A percentile compares a stretch with the other conserved stretches of the same genome.
Evolutionary conservation across 1,139 yeast species (phyloP).

Genomic region (Pichia cactophila): DNA sequence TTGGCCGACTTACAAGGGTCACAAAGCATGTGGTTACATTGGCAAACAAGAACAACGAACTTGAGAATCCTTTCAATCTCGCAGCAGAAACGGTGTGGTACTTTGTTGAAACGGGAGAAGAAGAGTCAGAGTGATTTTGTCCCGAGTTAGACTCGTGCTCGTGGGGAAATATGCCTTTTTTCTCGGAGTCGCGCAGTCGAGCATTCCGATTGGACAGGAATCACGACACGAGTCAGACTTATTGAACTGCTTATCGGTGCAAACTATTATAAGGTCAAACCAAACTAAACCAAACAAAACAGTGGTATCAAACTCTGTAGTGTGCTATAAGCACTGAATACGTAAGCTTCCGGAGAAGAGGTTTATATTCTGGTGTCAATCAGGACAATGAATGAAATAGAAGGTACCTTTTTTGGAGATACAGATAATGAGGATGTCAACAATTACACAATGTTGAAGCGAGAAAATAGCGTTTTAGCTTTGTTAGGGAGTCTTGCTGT

Average conservation of each 20-base stretch:
- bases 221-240: not conserved
- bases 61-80: slow-evolving; percentile 42
- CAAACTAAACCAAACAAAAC: no score
- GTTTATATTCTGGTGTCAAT: no score
- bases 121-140: slow-evolving; percentile 16
- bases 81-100: slow-evolving; percentile 45
- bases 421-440: not conserved
- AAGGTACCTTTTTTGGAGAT: not conserved
- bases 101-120: slow-evolving; percentile 39
- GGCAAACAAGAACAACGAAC: slow-evolving; percentile 28
- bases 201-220: not conserved
- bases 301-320: no score
- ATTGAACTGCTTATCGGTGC: no score
- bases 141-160: not conserved
- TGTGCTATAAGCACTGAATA: not conserved
- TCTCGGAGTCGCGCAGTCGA: not conserved
- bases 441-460: not conserved
- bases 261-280: no score
- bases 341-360: no score
- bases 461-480: not conserved
- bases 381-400: not conserved
- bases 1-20: slow-evolving; percentile 51
- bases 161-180: no score
- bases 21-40: slow-evolving; percentile 40
- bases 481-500: not conserved